Conservation (phyloP, 2,329 filamentous ascomycete genomes). For the Cladosporium sp. region DNA sequence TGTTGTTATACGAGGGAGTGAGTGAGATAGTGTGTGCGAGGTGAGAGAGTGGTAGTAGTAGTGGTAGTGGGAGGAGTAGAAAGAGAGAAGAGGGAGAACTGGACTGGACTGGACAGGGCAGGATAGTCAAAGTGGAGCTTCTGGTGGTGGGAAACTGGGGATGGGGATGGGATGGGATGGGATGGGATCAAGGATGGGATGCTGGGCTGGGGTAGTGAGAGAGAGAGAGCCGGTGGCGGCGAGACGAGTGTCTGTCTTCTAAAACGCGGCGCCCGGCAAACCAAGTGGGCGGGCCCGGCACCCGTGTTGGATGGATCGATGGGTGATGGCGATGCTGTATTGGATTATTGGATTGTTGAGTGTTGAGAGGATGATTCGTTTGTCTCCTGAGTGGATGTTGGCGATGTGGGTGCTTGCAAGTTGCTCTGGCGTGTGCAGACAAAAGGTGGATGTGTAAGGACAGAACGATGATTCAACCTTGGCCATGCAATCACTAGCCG, state of each 20-base stretch:
- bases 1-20: not conserved
- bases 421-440: too few relatives aligned
- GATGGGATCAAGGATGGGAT: slow-evolving; percentile 6
- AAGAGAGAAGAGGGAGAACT: not conserved
- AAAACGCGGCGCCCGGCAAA: too few relatives aligned
- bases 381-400: not conserved
- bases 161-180: not conserved
- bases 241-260: not conserved
- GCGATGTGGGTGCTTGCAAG: too few relatives aligned
- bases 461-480: not conserved
- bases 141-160: not conserved
- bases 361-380: not conserved
- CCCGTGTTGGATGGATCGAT: slow-evolving; percentile 25
- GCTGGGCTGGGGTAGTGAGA: slow-evolving; percentile 4
- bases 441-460: too few relatives aligned
- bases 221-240: slow-evolving; percentile 1
- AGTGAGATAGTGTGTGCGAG: not conserved
- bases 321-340: too few relatives aligned
- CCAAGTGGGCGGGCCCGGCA: slow-evolving; percentile 15
- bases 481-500: not conserved
- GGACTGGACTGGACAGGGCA: too few relatives aligned
- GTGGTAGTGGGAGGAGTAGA: not conserved
- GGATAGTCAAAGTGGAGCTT: too few relatives aligned
- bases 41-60: not conserved
- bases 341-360: not conserved